phyloP scores from a whole-genome alignment of 176 grass and related monocot species.

The Leersia perrieri region DNA sequence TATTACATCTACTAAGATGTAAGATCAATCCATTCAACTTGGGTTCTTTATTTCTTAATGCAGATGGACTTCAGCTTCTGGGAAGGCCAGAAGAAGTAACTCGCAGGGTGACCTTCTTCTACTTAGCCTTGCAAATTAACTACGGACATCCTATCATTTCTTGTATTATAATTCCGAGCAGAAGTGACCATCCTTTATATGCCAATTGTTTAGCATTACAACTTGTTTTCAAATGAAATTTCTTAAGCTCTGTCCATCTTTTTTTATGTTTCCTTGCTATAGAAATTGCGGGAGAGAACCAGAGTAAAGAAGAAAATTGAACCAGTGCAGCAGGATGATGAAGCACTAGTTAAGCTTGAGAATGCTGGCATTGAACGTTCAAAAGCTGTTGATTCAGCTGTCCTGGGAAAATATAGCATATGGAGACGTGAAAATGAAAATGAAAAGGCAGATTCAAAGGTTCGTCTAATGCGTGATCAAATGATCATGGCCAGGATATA shows the following conservation, averaged over 20 bases:
- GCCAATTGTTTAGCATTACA: not conserved
- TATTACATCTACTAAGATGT: not conserved
- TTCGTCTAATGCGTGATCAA: constrained; percentile 35
- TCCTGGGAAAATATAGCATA: constrained; percentile 43
- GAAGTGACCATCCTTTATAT: not conserved
- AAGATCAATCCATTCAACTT: not conserved
- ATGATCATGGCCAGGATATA: constrained; percentile 47
- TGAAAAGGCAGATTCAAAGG: constrained; percentile 30
- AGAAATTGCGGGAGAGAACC: constrained; percentile 30
- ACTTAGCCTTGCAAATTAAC: not conserved
- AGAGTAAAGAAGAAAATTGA: not conserved
- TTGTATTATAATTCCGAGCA: not conserved
- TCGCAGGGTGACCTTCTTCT: constrained; percentile 20
- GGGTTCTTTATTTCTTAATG: not conserved
- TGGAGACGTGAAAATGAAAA: constrained; percentile 40
- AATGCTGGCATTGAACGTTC: constrained; percentile 38
- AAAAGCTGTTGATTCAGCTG: constrained; percentile 45
- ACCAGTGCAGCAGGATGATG: constrained; percentile 27
- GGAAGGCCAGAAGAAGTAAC: not conserved
- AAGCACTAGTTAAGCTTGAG: constrained; percentile 35
- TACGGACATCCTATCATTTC: not conserved
- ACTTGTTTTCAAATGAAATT: not conserved
- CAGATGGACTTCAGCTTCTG: constrained; percentile 5
- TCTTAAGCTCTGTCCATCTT: not conserved
- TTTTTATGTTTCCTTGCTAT: not conserved